Evolutionary conservation across 2,329 filamentous ascomycete species (phyloP).

Genomic region (Colletotrichum truncatum): DNA sequence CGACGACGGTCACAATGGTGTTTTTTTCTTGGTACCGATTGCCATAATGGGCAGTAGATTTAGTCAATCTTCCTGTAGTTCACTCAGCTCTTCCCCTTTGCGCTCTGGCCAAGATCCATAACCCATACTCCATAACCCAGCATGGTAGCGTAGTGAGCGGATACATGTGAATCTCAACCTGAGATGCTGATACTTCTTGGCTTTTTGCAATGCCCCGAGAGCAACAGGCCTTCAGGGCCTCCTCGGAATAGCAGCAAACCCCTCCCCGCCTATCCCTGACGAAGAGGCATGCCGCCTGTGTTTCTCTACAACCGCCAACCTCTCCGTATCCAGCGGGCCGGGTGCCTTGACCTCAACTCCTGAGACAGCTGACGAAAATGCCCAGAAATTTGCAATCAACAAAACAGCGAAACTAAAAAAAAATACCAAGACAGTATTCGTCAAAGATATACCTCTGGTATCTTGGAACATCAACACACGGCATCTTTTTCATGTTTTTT

Average conservation of each 20-base stretch:
- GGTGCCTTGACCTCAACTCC: conserved; percentile 18
- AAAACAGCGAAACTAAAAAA: conserved; percentile 12
- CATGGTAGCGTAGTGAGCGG: conserved; percentile 1
- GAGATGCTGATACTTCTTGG: conserved; percentile 28
- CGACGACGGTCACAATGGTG: neutral
- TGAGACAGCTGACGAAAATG: conserved; percentile 23
- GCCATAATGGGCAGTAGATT: neutral
- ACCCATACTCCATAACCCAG: neutral
- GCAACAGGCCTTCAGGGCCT: neutral
- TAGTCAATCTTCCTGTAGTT: neutral
- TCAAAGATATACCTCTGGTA: conserved; percentile 11
- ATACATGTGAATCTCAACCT: conserved; percentile 24
- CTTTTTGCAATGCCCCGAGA: conserved; percentile 23
- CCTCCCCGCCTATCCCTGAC: conserved; percentile 16
- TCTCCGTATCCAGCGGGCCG: conserved; percentile 8
- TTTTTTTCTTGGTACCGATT: neutral
- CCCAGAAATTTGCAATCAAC: conserved; percentile 25
- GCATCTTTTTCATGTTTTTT: no score
- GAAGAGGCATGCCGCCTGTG: conserved; percentile 5
- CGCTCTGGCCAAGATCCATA: neutral
- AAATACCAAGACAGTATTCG: no score
- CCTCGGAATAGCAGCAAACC: conserved; percentile 21
- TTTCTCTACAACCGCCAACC: neutral
- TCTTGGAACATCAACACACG: conserved; percentile 6
- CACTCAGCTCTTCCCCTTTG: neutral